Evolutionary conservation across 805 yeast genomes (phyloP).

Genomic region (Starmerella apis): DNA sequence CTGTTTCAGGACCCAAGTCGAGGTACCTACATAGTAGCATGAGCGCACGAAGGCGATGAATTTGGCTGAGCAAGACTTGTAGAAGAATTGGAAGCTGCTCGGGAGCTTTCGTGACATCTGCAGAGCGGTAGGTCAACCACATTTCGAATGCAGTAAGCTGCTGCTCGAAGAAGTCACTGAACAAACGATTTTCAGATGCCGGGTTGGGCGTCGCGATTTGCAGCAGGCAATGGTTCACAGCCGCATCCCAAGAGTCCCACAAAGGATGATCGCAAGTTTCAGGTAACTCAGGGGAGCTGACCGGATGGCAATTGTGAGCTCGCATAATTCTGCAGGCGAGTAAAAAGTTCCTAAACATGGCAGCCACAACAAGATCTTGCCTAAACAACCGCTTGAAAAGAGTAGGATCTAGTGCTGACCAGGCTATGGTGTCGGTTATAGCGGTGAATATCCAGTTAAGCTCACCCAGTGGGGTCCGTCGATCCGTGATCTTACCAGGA

Average conservation of each 20-base stretch:
- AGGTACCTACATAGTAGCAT: slow-evolving; percentile 72
- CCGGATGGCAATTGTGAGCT: slow-evolving; percentile 82
- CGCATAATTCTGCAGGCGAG: slow-evolving; percentile 92
- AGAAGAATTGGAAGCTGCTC: slow-evolving; percentile 90
- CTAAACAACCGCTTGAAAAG: slow-evolving; percentile 81
- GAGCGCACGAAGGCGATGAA: slow-evolving; percentile 81
- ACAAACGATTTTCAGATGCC: slow-evolving; percentile 48
- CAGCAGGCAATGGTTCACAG: slow-evolving; percentile 84
- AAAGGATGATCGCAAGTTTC: slow-evolving; percentile 73
- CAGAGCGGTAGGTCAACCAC: slow-evolving; percentile 79
- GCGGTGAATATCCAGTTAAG: slow-evolving; percentile 97
- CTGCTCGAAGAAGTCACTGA: slow-evolving; percentile 89
- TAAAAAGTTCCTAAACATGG: slow-evolving; percentile 81
- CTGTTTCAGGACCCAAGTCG: slow-evolving; percentile 97
- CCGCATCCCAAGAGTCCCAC: slow-evolving; percentile 98
- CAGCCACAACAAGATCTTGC: slow-evolving; percentile 95
- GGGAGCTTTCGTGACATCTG: slow-evolving; percentile 76
- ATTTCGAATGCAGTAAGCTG: slow-evolving; percentile 92
- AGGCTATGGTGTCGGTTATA: slow-evolving; percentile 93
- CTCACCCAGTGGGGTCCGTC: slow-evolving; percentile 93
- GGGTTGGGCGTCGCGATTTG: slow-evolving; percentile 33
- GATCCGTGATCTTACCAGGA: slow-evolving; percentile 84
- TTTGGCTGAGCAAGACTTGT: slow-evolving; percentile 87
- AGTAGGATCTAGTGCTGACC: slow-evolving; percentile 84
- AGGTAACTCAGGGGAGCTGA: slow-evolving; percentile 87